phyloP scores from a whole-genome alignment of 108 stramenopile species.

The Cyclostephanos tholiformis region DNA sequence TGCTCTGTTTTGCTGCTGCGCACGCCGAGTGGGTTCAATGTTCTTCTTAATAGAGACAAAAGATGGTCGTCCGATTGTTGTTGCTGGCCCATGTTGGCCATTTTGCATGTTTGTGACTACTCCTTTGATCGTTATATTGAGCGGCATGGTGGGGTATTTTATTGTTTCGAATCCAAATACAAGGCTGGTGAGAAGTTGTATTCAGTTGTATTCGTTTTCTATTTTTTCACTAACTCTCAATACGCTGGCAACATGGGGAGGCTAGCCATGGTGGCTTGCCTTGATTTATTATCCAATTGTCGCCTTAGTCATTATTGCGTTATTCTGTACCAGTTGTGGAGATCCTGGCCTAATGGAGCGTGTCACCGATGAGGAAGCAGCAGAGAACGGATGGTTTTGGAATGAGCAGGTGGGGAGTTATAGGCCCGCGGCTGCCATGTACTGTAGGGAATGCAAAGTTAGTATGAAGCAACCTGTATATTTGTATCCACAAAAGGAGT shows the following conservation, averaged over 20 bases:
- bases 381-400: slow-evolving; percentile 89
- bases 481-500: neutral
- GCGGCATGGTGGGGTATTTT: slow-evolving; percentile 67
- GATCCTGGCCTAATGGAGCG: slow-evolving; percentile 88
- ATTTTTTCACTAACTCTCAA: too few species aligned
- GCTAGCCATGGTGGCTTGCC: slow-evolving; percentile 76
- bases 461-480: slow-evolving; percentile 13
- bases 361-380: slow-evolving; percentile 84
- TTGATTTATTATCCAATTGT: slow-evolving; percentile 75
- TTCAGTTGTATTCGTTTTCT: neutral
- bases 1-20: slow-evolving; percentile 82
- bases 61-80: slow-evolving; percentile 84
- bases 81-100: slow-evolving; percentile 92
- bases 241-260: neutral
- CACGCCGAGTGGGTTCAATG: slow-evolving; percentile 83
- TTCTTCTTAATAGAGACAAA: slow-evolving; percentile 70
- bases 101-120: slow-evolving; percentile 88
- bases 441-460: slow-evolving; percentile 82
- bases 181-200: slow-evolving; percentile 61
- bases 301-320: slow-evolving; percentile 59
- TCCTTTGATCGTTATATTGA: slow-evolving; percentile 72
- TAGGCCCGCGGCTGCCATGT: slow-evolving; percentile 88
- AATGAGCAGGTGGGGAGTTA: slow-evolving; percentile 91
- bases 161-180: slow-evolving; percentile 68
- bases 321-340: slow-evolving; percentile 84